A percentile compares a stretch with the other conserved stretches of the same genome.
Evolutionary conservation across 148 eudicot genomes (phyloP).

Genomic region (Euryodendron excelsum): DNA sequence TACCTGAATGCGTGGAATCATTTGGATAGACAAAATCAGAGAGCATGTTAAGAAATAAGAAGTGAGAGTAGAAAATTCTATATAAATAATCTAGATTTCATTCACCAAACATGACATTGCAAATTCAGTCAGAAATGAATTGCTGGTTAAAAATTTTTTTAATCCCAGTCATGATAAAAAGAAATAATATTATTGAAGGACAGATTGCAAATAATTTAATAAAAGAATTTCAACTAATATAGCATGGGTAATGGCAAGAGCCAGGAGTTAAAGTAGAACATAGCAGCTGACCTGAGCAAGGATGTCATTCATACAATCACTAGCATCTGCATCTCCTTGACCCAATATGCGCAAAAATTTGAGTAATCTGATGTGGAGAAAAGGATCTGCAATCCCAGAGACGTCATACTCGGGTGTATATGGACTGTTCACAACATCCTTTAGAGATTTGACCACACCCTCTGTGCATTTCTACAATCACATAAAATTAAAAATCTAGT

Average conservation of each 20-base stretch:
- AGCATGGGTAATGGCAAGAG: constrained; percentile 3
- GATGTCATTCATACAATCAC: constrained; percentile 94
- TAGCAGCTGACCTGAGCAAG: constrained; percentile 85
- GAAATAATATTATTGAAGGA: not conserved
- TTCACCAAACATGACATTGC: not conserved
- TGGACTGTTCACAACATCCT: constrained; percentile 90
- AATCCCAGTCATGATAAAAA: not conserved
- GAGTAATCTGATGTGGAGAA: constrained; percentile 87
- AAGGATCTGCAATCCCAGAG: constrained; percentile 92
- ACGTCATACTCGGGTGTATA: constrained; percentile 96
- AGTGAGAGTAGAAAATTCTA: not conserved
- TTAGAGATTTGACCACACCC: constrained; percentile 75
- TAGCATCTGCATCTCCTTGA: constrained; percentile 93
- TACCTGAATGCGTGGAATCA: not conserved
- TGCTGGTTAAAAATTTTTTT: not conserved
- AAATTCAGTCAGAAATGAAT: not conserved
- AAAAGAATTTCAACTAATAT: not conserved
- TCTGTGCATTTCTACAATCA: constrained; percentile 83
- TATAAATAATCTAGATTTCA: not conserved
- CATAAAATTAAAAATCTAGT: constrained; percentile 4
- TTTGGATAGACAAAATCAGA: not conserved
- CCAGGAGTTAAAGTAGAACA: constrained; percentile 7
- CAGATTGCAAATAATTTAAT: not conserved
- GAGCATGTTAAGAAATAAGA: not conserved
- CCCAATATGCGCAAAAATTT: constrained; percentile 81